These are phyloP conservation scores for Zasmidium cellare DNA, from an alignment of 2,329 filamentous ascomycete genomes.

Conservation along the genomic window DNA sequence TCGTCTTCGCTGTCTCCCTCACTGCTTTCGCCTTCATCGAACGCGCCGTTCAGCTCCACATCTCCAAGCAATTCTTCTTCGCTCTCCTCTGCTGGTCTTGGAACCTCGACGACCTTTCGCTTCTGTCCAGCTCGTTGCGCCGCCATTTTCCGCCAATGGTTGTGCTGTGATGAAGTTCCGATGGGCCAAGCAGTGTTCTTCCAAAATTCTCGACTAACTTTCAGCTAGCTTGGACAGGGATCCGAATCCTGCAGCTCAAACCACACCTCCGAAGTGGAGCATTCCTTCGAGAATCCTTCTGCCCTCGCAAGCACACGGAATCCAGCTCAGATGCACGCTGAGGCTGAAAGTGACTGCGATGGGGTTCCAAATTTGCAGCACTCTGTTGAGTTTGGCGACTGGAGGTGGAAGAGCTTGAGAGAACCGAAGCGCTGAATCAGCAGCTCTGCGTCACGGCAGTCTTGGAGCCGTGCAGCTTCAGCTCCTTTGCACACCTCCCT, in stretches of 20 bases:
- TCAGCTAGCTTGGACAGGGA: not conserved
- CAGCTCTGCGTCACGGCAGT: not conserved
- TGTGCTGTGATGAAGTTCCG: not conserved
- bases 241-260: not conserved
- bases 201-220: not conserved
- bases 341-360: not conserved
- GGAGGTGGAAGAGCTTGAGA: not conserved
- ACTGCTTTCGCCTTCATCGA: conserved; percentile 34
- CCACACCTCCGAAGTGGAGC: not conserved
- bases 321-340: not conserved
- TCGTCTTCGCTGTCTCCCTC: conserved; percentile 36
- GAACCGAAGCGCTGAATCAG: not conserved
- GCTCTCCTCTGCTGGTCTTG: conserved; percentile 27
- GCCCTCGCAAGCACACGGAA: not conserved
- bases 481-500: not conserved
- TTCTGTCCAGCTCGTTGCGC: conserved; percentile 41
- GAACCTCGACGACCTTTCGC: conserved; percentile 44
- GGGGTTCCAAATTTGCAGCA: not conserved
- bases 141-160: conserved; percentile 19
- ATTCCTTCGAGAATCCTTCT: not conserved
- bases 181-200: not conserved
- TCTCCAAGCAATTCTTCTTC: conserved; percentile 42
- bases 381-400: not conserved
- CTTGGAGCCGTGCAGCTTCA: not conserved
- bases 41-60: conserved; percentile 24